phyloP scores from a whole-genome alignment of 23 red algal genomes.

The Gracilaria domingensis region DNA sequence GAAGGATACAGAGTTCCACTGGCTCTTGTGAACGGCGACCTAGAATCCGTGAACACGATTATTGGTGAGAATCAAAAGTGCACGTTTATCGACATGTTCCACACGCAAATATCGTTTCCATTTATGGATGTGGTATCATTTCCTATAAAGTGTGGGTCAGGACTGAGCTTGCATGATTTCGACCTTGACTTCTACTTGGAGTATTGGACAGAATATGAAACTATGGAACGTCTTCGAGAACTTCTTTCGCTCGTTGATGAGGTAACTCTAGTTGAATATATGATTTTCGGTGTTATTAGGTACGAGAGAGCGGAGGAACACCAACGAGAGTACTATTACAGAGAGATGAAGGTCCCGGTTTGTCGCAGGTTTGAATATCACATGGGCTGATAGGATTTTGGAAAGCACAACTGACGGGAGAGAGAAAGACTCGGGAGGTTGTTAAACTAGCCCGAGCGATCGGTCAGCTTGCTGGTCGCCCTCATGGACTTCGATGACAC shows the following conservation, averaged over 20 bases:
- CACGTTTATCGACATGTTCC: neutral
- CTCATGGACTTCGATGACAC: too few species aligned
- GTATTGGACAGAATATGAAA: constrained; percentile 12
- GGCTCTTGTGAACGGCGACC: neutral
- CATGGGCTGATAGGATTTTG: too few species aligned
- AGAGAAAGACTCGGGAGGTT: too few species aligned
- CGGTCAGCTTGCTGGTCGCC: too few species aligned
- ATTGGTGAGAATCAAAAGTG: neutral
- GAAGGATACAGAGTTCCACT: neutral
- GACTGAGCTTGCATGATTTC: neutral
- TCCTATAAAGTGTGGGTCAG: neutral
- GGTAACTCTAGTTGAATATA: neutral
- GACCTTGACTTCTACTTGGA: neutral
- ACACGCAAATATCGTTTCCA: constrained; percentile 21
- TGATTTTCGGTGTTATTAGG: neutral
- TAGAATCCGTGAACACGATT: neutral
- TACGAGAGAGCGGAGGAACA: neutral
- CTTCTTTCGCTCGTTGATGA: neutral
- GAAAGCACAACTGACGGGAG: too few species aligned
- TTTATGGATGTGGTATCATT: neutral
- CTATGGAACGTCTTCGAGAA: neutral
- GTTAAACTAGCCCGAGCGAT: too few species aligned
- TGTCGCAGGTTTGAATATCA: too few species aligned
- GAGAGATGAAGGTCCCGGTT: neutral
- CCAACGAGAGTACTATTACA: neutral